These are phyloP conservation scores for Neurospora sp. DNA, from an alignment of 495 filamentous ascomycete genomes.

Conservation along the genomic window DNA sequence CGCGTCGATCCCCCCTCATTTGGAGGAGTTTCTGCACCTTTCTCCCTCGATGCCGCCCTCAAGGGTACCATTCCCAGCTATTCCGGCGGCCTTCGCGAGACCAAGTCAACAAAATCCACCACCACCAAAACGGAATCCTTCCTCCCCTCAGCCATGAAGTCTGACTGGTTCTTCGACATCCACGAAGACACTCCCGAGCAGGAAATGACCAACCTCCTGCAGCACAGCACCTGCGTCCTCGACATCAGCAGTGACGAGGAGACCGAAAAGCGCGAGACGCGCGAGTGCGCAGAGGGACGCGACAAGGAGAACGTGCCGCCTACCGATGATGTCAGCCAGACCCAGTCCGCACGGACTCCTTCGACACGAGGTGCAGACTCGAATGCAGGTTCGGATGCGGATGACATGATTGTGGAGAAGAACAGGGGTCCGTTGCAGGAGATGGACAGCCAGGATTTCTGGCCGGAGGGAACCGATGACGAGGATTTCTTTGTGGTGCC, in stretches of 20 bases:
- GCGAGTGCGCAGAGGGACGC: slow-evolving; percentile 46
- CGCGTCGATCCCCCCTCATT: slow-evolving; percentile 51
- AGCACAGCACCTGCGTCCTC: slow-evolving; percentile 76
- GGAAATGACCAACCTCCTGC: slow-evolving; percentile 79
- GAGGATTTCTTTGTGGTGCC: slow-evolving; percentile 48
- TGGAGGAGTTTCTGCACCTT: slow-evolving; percentile 38
- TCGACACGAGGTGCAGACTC: not conserved
- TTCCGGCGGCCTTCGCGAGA: slow-evolving; percentile 20
- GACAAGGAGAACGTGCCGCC: slow-evolving; percentile 93
- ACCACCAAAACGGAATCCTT: slow-evolving; percentile 8
- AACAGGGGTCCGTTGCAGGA: slow-evolving; percentile 60
- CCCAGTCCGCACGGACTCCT: slow-evolving; percentile 11
- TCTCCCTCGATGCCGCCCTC: slow-evolving; percentile 72
- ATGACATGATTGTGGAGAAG: slow-evolving; percentile 39
- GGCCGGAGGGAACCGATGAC: slow-evolving; percentile 55
- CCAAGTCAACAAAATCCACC: slow-evolving; percentile 1
- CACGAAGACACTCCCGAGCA: slow-evolving; percentile 87
- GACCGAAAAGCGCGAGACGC: slow-evolving; percentile 40
- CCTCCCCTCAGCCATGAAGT: slow-evolving; percentile 31
- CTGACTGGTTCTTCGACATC: slow-evolving; percentile 86
- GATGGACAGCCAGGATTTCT: slow-evolving; percentile 63
- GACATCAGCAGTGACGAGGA: slow-evolving; percentile 71
- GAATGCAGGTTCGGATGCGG: slow-evolving; percentile 6
- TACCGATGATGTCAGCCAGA: slow-evolving; percentile 47
- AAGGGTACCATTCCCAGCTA: slow-evolving; percentile 55